Base-by-base conservation (phyloP, 176 grass and related monocot species). In the Themeda triandra region DNA sequence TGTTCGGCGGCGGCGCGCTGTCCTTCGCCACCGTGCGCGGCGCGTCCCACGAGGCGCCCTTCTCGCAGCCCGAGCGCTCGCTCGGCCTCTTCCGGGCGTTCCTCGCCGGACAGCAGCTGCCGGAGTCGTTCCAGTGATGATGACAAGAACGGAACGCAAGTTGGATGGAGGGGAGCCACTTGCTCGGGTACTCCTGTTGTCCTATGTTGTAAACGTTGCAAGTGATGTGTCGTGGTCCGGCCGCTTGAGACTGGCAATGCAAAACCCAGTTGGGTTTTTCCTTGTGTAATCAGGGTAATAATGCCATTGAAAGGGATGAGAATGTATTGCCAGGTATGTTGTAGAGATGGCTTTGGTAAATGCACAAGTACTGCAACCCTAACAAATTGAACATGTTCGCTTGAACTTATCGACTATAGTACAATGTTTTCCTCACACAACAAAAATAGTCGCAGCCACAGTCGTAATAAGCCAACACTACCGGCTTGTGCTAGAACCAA, bases 11-110 rank as follows among this genome's bases (percentile, higher is more conserved):
- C 44, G 78, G 88, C n/a, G 79, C 73, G 21, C 87, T 99, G 15
- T 86, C 96, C 46, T 96, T 96, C 91, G 96, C 96, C 7, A 96
- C 93, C 10, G 83, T 99, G 45, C 86, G 96, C 63, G 96, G 90
- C 10, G 93, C 96, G 12, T 94, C 96, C 32, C 96, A 99, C 82
- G 96, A 99, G 84, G 96, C 90, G 8, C 96, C 96, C 0, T 99
- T 99, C 94, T 99, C 93, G 31, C 96, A 99, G 87, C 96, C 96
- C 9, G 91, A 92, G 91, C 54, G 96, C 48, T 99, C 93, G 33
- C 93, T 99, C 51, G 90, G 90, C 46, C 86, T 99, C 62, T 99
- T 99, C 88, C 84, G 90, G 86, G 88, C 91, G 10, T 99, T 99
- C 83, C 84, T 96, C 60, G 80, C 80, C 36, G 92, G 96, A 77